Evolutionary conservation across 1,284 basidiomycete species (phyloP).

Genomic region (Leccinum laetum): DNA sequence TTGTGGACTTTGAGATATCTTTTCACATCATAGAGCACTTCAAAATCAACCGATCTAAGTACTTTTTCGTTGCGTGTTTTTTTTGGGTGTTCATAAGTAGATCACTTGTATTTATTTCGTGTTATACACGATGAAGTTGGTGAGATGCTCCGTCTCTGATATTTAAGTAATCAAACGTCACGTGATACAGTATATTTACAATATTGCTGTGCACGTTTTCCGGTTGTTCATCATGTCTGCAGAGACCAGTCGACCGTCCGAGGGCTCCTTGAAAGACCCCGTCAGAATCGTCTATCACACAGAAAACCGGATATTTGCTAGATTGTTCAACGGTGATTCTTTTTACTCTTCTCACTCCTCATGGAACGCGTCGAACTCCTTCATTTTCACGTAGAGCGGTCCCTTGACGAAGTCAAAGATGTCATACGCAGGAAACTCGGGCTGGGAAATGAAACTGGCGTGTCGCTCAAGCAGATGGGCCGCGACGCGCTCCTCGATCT

Average conservation of each 20-base stretch:
- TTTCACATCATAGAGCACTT: conserved; percentile 16
- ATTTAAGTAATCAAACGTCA: neutral
- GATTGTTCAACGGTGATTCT: conserved; percentile 60
- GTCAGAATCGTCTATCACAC: conserved; percentile 61
- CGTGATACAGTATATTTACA: neutral
- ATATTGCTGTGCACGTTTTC: neutral
- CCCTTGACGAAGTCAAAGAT: conserved; percentile 54
- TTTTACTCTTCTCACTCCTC: neutral
- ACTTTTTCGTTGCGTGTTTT: neutral
- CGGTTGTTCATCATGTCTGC: conserved; percentile 25
- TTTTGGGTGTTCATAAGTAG: conserved; percentile 6
- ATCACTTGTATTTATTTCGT: neutral
- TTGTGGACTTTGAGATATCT: neutral
- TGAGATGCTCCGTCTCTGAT: neutral
- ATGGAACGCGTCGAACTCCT: conserved; percentile 4
- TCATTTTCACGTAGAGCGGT: conserved; percentile 44
- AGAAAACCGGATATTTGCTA: conserved; percentile 52
- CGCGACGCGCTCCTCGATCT: conserved; percentile 58
- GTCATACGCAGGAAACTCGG: conserved; percentile 62
- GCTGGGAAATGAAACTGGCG: conserved; percentile 37
- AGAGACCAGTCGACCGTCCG: conserved; percentile 33
- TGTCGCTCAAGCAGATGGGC: conserved; percentile 58
- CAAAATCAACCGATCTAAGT: neutral
- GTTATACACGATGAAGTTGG: neutral
- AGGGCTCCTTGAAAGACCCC: conserved; percentile 27